Evolutionary conservation across 1,284 basidiomycete genomes (phyloP).

Genomic region (Fistulinella cinereoalba): DNA sequence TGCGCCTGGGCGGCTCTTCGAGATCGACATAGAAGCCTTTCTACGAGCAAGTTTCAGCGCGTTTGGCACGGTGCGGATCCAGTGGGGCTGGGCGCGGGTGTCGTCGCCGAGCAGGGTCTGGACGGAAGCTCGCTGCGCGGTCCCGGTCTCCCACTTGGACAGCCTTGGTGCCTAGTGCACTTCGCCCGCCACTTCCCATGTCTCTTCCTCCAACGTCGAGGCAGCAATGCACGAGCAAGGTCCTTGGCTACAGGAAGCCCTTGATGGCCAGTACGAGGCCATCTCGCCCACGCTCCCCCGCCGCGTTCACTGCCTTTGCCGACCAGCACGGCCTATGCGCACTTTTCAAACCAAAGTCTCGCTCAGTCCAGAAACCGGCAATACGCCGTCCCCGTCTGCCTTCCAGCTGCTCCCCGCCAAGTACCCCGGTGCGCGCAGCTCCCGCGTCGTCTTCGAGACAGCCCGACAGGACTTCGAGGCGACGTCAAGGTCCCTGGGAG

Average conservation of each 20-base stretch:
- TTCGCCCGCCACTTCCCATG: no score
- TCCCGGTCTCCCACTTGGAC: constrained; percentile 8
- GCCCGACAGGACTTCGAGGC: no score
- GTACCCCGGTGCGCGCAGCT: constrained; percentile 42
- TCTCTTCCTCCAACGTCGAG: constrained; percentile 5
- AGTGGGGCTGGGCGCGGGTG: constrained; percentile 44
- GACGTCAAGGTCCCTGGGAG: no score
- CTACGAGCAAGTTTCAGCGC: constrained; percentile 27
- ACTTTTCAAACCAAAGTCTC: constrained; percentile 50
- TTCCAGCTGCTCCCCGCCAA: constrained; percentile 56
- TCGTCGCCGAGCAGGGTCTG: constrained; percentile 41
- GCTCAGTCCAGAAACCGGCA: constrained; percentile 33
- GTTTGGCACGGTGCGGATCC: background rate
- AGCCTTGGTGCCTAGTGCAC: constrained; percentile 21
- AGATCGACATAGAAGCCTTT: constrained; percentile 54
- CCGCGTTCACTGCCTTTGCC: constrained; percentile 45
- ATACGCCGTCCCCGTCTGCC: constrained; percentile 51
- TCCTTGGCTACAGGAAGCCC: constrained; percentile 70
- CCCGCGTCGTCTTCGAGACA: constrained; percentile 58
- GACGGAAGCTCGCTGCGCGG: constrained; percentile 31
- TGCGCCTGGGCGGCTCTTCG: constrained; percentile 36
- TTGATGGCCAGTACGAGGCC: constrained; percentile 72
- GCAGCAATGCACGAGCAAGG: constrained; percentile 69
- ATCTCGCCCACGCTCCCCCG: constrained; percentile 56
- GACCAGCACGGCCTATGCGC: constrained; percentile 42